Percentiles rank a stretch among this genome's conserved stretches.
phyloP scores from a whole-genome alignment of 1,139 yeast genomes.

The Yamadazyma blattariae region DNA sequence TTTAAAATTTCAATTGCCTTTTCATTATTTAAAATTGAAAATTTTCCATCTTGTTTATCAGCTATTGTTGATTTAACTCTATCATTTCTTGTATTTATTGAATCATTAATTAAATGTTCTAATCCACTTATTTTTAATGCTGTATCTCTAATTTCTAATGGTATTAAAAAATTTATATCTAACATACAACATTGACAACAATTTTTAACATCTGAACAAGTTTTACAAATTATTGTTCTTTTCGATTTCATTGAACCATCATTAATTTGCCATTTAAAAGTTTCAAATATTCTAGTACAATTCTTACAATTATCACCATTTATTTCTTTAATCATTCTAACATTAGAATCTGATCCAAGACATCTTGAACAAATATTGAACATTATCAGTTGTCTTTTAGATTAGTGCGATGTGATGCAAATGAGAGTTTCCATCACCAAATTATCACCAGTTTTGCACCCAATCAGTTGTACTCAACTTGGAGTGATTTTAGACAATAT shows the following conservation, averaged over 20 bases:
- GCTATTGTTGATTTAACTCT: constrained; percentile 44
- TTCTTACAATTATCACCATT: constrained; percentile 74
- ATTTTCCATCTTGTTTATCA: constrained; percentile 37
- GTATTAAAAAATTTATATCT: constrained; percentile 77
- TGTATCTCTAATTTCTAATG: constrained; percentile 75
- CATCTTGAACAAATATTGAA: constrained; percentile 75
- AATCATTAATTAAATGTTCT: constrained; percentile 21
- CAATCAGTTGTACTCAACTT: too few relatives aligned
- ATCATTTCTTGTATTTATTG: constrained; percentile 17
- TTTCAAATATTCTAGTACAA: constrained; percentile 83
- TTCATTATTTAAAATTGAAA: constrained; percentile 29
- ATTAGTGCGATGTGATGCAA: too few relatives aligned
- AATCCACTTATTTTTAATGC: constrained; percentile 74
- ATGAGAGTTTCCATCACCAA: too few relatives aligned
- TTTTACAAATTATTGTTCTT: constrained; percentile 63
- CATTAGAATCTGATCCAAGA: constrained; percentile 60
- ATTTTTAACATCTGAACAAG: constrained; percentile 76
- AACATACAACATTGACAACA: constrained; percentile 88
- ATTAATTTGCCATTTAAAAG: constrained; percentile 64
- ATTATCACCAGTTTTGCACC: too few relatives aligned
- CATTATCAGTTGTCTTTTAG: constrained; percentile 20
- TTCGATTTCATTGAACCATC: constrained; percentile 36
- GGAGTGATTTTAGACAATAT: too few relatives aligned
- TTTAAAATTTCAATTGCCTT: constrained; percentile 11
- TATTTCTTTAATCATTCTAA: constrained; percentile 71